Evolutionary conservation across 371 early-diverging fungal genomes (phyloP).

Genomic region (Nematocida sp.): DNA sequence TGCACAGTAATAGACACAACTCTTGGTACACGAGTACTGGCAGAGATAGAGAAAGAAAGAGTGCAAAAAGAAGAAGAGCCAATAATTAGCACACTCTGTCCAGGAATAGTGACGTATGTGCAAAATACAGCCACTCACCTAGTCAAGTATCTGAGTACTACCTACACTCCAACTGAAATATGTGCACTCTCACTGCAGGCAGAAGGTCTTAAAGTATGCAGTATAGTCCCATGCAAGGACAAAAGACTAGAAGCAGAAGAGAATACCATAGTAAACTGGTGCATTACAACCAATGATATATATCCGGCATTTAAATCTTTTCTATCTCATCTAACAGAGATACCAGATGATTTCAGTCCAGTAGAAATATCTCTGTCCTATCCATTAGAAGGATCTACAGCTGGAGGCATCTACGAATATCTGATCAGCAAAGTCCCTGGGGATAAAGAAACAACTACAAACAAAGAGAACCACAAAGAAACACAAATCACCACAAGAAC

Average conservation of each 20-base stretch:
- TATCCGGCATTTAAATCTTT: background rate
- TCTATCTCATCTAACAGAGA: background rate
- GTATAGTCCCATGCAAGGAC: slow-evolving; percentile 43
- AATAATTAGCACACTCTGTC: slow-evolving; percentile 22
- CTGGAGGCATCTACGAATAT: slow-evolving; percentile 41
- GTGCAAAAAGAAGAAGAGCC: background rate
- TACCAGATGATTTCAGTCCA: background rate
- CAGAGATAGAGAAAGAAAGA: background rate
- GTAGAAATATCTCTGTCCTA: background rate
- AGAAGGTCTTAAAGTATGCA: background rate
- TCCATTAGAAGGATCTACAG: slow-evolving; percentile 14
- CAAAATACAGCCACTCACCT: slow-evolving; percentile 4
- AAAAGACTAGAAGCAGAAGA: slow-evolving; percentile 43
- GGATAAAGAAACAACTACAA: background rate
- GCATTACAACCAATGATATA: slow-evolving; percentile 23
- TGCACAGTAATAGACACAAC: slow-evolving; percentile 16
- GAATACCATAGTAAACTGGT: background rate
- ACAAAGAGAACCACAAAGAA: slow-evolving; percentile 31
- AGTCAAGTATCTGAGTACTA: slow-evolving; percentile 6
- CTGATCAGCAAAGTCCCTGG: background rate
- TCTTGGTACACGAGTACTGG: background rate
- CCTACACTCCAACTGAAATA: slow-evolving; percentile 27
- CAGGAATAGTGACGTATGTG: slow-evolving; percentile 38
- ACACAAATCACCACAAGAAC: background rate
- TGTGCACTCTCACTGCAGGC: background rate